Evolutionary conservation across 176 grass and related monocot genomes (phyloP).

Genomic region (Cenchrus fungigraminus): DNA sequence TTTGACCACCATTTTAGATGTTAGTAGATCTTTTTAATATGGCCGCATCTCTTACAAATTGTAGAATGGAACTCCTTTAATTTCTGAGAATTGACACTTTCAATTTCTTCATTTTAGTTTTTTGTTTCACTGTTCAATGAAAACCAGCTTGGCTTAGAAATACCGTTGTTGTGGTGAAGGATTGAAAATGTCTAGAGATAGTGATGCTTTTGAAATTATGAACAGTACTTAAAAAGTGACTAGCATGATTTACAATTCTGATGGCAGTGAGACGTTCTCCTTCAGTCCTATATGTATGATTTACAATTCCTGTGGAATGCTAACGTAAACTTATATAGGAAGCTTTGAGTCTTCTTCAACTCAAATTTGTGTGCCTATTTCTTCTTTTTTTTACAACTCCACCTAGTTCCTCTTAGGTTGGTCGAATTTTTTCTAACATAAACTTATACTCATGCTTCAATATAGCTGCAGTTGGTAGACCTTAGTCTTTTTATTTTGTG

Average conservation of each 20-base stretch:
- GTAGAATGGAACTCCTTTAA: conserved; percentile 14
- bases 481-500: not conserved
- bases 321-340: conserved; percentile 11
- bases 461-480: conserved; percentile 1
- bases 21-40: conserved; percentile 17
- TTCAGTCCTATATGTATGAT: not conserved
- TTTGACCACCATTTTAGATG: conserved; percentile 23
- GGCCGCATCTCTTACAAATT: not conserved
- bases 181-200: not conserved
- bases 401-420: not conserved
- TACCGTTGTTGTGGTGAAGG: not conserved
- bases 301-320: not conserved
- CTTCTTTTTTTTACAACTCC: not conserved
- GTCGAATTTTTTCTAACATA: too few relatives aligned
- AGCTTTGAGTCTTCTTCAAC: not conserved
- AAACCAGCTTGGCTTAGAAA: conserved; percentile 1
- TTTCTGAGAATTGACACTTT: not conserved
- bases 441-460: not conserved
- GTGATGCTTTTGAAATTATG: conserved; percentile 26
- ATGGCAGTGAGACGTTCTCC: conserved; percentile 18
- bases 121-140: conserved; percentile 15
- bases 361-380: not conserved
- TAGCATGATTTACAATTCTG: not conserved
- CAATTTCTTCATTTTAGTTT: conserved; percentile 1
- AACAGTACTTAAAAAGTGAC: conserved; percentile 1